A percentile compares a stretch with the other conserved stretches of the same genome.
Evolutionary conservation across 75 land plant species (phyloP).

Genomic region (Sequoiadendron giganteum): DNA sequence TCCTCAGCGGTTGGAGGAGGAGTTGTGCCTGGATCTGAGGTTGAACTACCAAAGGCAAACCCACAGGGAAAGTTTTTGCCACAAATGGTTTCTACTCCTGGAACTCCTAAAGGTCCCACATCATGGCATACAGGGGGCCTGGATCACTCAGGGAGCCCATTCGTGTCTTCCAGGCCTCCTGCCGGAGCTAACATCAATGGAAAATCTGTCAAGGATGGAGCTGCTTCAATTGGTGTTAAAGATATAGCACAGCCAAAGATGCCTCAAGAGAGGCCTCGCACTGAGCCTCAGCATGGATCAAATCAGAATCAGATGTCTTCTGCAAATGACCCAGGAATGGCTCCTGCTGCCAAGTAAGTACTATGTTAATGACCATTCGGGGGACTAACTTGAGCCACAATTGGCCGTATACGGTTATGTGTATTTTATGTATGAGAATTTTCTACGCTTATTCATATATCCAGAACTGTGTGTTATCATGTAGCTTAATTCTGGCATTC

Average conservation of each 20-base stretch:
- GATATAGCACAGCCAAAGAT: slow-evolving; percentile 11
- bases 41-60: slow-evolving; percentile 18
- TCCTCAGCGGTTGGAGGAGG: slow-evolving; percentile 15
- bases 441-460: neutral
- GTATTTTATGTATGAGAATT: neutral
- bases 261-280: slow-evolving; percentile 11
- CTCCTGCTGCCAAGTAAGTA: slow-evolving; percentile 23
- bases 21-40: slow-evolving; percentile 26
- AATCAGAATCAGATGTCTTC: slow-evolving; percentile 11
- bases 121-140: slow-evolving; percentile 20
- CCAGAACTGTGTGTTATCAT: neutral
- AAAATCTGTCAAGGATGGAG: slow-evolving; percentile 11
- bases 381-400: neutral
- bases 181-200: slow-evolving; percentile 5
- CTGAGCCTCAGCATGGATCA: slow-evolving; percentile 11
- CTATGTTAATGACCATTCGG: neutral
- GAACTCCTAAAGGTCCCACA: slow-evolving; percentile 5
- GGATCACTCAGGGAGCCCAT: slow-evolving; percentile 13
- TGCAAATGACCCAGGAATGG: slow-evolving; percentile 13
- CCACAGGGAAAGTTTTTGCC: slow-evolving; percentile 15
- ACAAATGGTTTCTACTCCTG: neutral
- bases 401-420: neutral
- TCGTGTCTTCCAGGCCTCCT: slow-evolving; percentile 16
- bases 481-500: neutral
- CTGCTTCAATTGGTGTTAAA: slow-evolving; percentile 11